Percentiles rank a stretch among this genome's conserved stretches.
phyloP scores from a whole-genome alignment of 2,329 filamentous ascomycete species.

The Clonostachys sp. region DNA sequence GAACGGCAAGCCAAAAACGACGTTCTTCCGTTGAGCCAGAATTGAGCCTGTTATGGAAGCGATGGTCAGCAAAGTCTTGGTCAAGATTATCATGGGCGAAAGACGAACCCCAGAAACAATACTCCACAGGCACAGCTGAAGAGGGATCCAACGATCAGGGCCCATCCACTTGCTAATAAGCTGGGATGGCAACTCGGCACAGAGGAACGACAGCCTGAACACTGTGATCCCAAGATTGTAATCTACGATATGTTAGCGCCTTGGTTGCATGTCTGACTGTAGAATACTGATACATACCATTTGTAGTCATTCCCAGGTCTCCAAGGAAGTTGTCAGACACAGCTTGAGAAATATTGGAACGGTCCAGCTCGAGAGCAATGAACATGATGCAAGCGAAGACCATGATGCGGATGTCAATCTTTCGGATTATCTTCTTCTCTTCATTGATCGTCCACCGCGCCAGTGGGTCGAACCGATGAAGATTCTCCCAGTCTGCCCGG shows the following conservation, averaged over 20 bases:
- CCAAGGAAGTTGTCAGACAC: conserved; percentile 40
- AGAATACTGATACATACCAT: conserved; percentile 12
- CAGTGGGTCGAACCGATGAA: conserved; percentile 27
- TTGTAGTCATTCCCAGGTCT: conserved; percentile 35
- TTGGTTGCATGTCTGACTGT: too few relatives aligned
- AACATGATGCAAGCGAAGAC: conserved; percentile 23
- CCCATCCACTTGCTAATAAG: conserved; percentile 54
- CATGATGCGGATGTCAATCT: conserved; percentile 10
- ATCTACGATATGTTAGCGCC: conserved; percentile 6
- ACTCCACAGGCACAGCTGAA: conserved; percentile 53
- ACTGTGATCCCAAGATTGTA: conserved; percentile 25
- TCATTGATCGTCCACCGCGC: conserved; percentile 29
- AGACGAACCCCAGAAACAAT: conserved; percentile 31
- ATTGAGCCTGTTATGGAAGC: conserved; percentile 3
- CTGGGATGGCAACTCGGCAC: conserved; percentile 49
- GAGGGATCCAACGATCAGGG: conserved; percentile 55
- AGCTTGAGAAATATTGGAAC: conserved; percentile 40
- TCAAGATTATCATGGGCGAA: too few relatives aligned
- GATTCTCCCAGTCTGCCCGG: conserved; percentile 23
- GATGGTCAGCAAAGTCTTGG: too few relatives aligned
- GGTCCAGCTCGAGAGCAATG: conserved; percentile 41
- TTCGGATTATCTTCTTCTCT: conserved; percentile 19
- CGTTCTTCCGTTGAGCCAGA: conserved; percentile 20
- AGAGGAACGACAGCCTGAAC: conserved; percentile 21
- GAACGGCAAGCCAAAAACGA: conserved; percentile 24